These are phyloP conservation scores for Gentiana macrophylla DNA, from an alignment of 257 asterid genomes.

Conservation along the genomic window DNA sequence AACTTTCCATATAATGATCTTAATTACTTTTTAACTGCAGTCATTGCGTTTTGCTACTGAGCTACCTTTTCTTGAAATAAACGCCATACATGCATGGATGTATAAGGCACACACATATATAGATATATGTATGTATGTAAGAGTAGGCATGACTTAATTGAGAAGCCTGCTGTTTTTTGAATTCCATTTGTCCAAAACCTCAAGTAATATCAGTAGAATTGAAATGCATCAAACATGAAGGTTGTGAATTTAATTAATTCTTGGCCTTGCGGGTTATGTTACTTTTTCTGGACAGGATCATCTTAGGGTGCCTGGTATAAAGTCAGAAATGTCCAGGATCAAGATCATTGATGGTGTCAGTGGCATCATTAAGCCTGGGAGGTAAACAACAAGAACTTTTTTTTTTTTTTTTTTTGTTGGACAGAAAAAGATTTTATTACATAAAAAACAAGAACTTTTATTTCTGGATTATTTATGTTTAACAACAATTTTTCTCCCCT, in stretches of 20 bases:
- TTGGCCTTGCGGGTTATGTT: not conserved
- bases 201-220: too few relatives aligned
- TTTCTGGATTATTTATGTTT: too few relatives aligned
- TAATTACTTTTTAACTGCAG: not conserved
- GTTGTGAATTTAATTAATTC: not conserved
- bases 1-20: too few relatives aligned
- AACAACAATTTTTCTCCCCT: too few relatives aligned
- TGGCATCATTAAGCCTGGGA: conserved; percentile 50
- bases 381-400: conserved; percentile 18
- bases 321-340: conserved; percentile 17
- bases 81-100: too few relatives aligned
- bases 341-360: conserved; percentile 25
- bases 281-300: conserved; percentile 15
- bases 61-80: too few relatives aligned
- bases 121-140: too few relatives aligned
- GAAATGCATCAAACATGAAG: not conserved
- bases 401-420: not conserved
- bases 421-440: not conserved
- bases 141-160: too few relatives aligned
- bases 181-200: too few relatives aligned
- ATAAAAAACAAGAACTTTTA: too few relatives aligned
- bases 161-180: too few relatives aligned
- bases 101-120: too few relatives aligned
- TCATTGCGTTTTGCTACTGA: not conserved
- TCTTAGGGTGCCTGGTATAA: conserved; percentile 15